Base-by-base conservation (phyloP, 1,284 basidiomycete genomes). In the Leccinum griseonigrum region DNA sequence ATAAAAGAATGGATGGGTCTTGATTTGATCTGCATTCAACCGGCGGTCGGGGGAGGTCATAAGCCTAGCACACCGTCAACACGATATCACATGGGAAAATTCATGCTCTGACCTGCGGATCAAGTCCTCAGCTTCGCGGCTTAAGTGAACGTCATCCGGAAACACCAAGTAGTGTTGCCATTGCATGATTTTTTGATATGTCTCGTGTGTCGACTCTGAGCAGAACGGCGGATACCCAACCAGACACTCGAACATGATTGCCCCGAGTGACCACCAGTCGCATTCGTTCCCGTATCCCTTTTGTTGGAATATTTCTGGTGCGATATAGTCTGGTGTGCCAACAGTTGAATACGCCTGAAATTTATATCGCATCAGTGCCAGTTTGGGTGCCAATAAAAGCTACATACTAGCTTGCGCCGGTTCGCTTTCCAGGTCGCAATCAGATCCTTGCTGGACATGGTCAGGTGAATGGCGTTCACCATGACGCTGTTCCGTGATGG, bases 361-460 rank as follows among this genome's bases (percentile, higher is more conserved):
- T 60, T 29, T 50, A 10, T n/a, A 50, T 54, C 38, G 46, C 31
- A 36, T 43, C 29, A 57, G 18, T 48, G 40, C 26, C 10, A 43
- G 31, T 18, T 22, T 22, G 5, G 5, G 50, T 32, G 14, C 14
- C 28, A 16, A 26, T 29, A 38, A 43, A 56, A 29, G 3, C 46
- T 5, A 75, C 86, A 64, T 68, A 92, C 92, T 59, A 99, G 82
- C 78, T 98, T 99, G 69, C 97, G 82, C 58, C 97, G 85, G 76
- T 99, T 99, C 7, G 96, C 97, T 76, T 98, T 99, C 97, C 97
- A 99, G 0, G 97, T 99, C 29, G 95, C 93, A 65, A 97, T 97
- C 74, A 94, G 90, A 72, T 97, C 94, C 66, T 82, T 85, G 72
- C 85, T 91, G 13, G 92, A 88, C 86, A 98, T 96, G 0, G 95